phyloP scores from a whole-genome alignment of 225 moss, liverwort and hornwort species.

The Marchantia paleacea region DNA sequence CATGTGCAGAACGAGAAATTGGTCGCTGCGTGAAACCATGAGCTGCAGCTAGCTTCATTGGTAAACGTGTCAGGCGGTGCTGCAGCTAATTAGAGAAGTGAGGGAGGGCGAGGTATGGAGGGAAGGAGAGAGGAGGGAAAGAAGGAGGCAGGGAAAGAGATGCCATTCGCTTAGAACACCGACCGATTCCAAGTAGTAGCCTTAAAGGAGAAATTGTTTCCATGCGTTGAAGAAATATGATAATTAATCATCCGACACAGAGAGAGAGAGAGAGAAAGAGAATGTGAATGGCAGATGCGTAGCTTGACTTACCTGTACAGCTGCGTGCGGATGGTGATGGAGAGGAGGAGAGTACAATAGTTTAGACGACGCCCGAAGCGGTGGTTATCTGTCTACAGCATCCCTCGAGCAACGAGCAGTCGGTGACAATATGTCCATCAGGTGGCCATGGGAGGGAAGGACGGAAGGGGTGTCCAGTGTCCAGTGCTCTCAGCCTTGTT shows the following conservation, averaged over 20 bases:
- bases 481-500: not conserved
- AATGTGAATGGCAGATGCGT: not conserved
- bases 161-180: not conserved
- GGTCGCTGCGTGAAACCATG: not conserved
- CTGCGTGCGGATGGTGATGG: not conserved
- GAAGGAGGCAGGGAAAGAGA: not conserved
- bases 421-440: not conserved
- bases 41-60: not conserved
- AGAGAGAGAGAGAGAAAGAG: not conserved
- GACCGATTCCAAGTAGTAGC: not conserved
- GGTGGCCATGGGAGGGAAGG: too few species aligned
- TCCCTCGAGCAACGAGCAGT: conserved; percentile 9
- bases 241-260: not conserved
- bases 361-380: not conserved
- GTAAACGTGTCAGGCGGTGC: not conserved
- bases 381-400: conserved; percentile 1
- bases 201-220: not conserved
- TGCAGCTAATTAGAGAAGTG: too few species aligned
- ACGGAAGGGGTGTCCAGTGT: not conserved
- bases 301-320: not conserved
- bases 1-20: not conserved
- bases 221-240: not conserved
- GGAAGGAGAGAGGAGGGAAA: not conserved
- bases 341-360: not conserved
- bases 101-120: not conserved